Base-by-base conservation (phyloP, 495 filamentous ascomycete genomes). In the Clavariopsis aquatica region DNA sequence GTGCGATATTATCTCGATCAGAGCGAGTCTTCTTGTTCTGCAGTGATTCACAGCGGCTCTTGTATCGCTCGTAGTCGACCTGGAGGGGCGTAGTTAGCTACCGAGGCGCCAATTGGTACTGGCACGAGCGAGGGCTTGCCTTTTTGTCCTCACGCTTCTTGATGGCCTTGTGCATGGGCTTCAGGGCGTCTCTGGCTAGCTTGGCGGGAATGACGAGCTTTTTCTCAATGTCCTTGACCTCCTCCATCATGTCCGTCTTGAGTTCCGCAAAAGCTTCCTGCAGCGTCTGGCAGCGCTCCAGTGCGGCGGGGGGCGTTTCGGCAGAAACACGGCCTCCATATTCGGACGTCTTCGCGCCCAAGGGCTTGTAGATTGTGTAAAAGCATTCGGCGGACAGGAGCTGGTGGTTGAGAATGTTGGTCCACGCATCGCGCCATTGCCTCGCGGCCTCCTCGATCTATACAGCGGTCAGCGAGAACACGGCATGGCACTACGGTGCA, bases 81-180 rank as follows among this genome's bases (percentile, higher is more conserved):
- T 81, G 58, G 24, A n/a, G 51, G 52, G 58, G 17, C 47, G 53
- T 24, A 23, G 58, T 77, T 57, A 78, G 74, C 63, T 54, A 31
- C 15, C 26, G 20, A 20, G 17, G 20, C 12, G 45, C 9, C 19
- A 52, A 51, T 49, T 57, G 38, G 19, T 19, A 20, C 36, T n/a
- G 2, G 38, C 36, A 23, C 31, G 38, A 43, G 13, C n/a, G 20
- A 36, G 20, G n/a, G 17, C 57, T 73, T 53, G 84, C 84, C 79
- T 96, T 89, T 76, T 87, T 91, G 69, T 96, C 89, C 69, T 95
- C 91, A 43, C 93, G 81, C 72, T 91, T 93, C 78, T 96, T 96
- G 74, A 98, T 93, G 1, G 88, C 88, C 76, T 93, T 96, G 71
- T 92, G 89, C 73, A 96, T 80, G 0, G 90, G 89, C 59, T 84